These are phyloP conservation scores for Microcera coccophila DNA, from an alignment of 2,329 filamentous ascomycete genomes.

Conservation along the genomic window DNA sequence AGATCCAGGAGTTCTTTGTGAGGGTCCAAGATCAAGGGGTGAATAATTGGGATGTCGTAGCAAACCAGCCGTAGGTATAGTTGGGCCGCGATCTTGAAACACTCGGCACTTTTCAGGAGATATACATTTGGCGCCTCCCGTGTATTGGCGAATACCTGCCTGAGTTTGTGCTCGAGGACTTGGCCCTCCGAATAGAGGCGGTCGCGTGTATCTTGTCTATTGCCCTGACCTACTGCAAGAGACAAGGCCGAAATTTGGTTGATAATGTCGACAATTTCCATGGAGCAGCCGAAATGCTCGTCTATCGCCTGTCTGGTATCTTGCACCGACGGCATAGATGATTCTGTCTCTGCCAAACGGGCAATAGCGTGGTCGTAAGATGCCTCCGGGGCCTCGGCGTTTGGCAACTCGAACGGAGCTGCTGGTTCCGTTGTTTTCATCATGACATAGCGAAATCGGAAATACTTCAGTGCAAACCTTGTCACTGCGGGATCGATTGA, in stretches of 20 bases:
- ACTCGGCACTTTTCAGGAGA: constrained; percentile 18
- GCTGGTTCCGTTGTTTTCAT: constrained; percentile 21
- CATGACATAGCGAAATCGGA: constrained; percentile 22
- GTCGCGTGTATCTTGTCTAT: constrained; percentile 4
- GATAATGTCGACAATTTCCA: constrained; percentile 24
- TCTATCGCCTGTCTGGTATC: constrained; percentile 13
- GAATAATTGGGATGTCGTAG: constrained; percentile 17
- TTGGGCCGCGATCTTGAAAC: constrained; percentile 18
- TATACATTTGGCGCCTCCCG: constrained; percentile 10
- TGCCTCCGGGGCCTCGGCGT: not conserved
- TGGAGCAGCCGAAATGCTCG: constrained; percentile 23
- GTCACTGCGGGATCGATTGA: constrained; percentile 14
- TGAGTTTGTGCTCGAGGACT: constrained; percentile 12
- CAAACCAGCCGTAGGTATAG: constrained; percentile 23
- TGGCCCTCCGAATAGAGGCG: constrained; percentile 11
- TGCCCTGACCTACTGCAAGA: not conserved
- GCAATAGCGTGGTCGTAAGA: constrained; percentile 11
- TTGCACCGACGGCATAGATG: constrained; percentile 6
- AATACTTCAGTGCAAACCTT: constrained; percentile 20
- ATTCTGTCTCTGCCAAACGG: constrained; percentile 12
- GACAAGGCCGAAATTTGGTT: constrained; percentile 21
- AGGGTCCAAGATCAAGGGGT: constrained; percentile 10
- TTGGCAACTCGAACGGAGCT: no score
- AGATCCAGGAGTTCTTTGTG: constrained; percentile 13
- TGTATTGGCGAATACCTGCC: not conserved